Conservation (phyloP, 2,329 filamentous ascomycete genomes). For the Scolecobasidium constrictum region DNA sequence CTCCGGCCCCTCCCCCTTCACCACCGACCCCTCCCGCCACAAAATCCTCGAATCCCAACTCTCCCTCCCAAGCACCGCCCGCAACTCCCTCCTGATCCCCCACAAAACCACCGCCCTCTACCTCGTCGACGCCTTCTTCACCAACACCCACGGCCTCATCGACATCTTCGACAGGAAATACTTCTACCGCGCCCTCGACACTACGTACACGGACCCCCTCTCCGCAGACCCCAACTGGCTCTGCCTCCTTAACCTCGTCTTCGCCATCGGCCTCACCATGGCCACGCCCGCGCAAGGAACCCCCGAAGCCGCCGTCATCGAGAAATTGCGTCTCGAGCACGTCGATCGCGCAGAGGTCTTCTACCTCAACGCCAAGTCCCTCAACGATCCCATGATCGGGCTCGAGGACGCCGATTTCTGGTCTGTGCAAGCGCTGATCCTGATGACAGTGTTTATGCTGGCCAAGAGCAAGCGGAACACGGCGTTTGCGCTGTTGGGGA, state of each 20-base stretch:
- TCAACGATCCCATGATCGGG: constrained; percentile 37
- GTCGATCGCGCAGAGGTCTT: constrained; percentile 50
- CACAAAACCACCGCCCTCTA: constrained; percentile 43
- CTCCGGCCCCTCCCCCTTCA: constrained; percentile 46
- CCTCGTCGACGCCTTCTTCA: constrained; percentile 49
- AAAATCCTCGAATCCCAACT: constrained; percentile 46
- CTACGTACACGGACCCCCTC: constrained; percentile 45
- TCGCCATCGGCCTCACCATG: constrained; percentile 52
- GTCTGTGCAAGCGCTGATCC: constrained; percentile 50
- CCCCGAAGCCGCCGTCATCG: constrained; percentile 39
- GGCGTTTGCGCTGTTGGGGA: constrained; percentile 51
- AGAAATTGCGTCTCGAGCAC: constrained; percentile 37
- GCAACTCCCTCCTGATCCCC: constrained; percentile 43
- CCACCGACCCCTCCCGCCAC: constrained; percentile 44
- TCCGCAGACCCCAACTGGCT: constrained; percentile 40
- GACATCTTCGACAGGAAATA: constrained; percentile 45
- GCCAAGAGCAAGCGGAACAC: constrained; percentile 51
- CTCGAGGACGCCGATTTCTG: constrained; percentile 55
- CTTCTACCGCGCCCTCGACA: constrained; percentile 40
- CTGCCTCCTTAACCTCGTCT: constrained; percentile 50
- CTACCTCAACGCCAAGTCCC: constrained; percentile 47
- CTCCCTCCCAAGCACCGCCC: constrained; percentile 33
- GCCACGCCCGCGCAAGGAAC: constrained; percentile 42
- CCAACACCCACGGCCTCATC: constrained; percentile 50
- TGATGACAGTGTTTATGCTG: constrained; percentile 56